These are phyloP conservation scores for Ogataea zsoltii DNA, from an alignment of 805 yeast genomes.

Conservation along the genomic window DNA sequence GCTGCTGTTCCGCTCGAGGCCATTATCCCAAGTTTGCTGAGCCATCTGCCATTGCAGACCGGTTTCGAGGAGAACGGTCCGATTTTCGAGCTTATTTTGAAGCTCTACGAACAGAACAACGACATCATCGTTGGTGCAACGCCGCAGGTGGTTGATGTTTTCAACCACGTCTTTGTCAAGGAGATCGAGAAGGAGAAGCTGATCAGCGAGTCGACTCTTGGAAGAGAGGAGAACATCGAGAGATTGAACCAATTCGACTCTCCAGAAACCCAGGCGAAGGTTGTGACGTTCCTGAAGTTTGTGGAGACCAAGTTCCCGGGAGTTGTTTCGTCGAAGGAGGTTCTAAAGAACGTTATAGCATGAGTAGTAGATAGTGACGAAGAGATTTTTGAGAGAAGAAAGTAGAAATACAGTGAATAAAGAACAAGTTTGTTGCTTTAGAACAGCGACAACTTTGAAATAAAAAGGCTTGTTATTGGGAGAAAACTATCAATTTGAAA, in stretches of 20 bases:
- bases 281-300: slow-evolving; percentile 69
- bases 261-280: slow-evolving; percentile 63
- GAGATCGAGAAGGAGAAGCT: slow-evolving; percentile 73
- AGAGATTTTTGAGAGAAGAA: no score
- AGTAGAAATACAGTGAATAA: background rate
- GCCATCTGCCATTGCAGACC: slow-evolving; percentile 80
- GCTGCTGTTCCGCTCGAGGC: slow-evolving; percentile 74
- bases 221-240: slow-evolving; percentile 81
- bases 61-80: slow-evolving; percentile 94
- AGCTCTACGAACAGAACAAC: slow-evolving; percentile 66
- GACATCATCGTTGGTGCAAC: slow-evolving; percentile 55
- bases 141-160: slow-evolving; percentile 63
- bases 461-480: no score
- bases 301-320: slow-evolving; percentile 68
- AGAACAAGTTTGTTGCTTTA: no score
- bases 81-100: slow-evolving; percentile 73
- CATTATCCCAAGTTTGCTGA: slow-evolving; percentile 70
- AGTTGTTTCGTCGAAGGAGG: slow-evolving; percentile 53
- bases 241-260: slow-evolving; percentile 75
- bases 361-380: no score
- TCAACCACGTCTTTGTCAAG: slow-evolving; percentile 69
- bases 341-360: slow-evolving; percentile 45
- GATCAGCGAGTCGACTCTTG: slow-evolving; percentile 73
- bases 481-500: no score
- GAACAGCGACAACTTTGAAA: no score